Base-by-base conservation (phyloP, 2,329 filamentous ascomycete genomes). In the Colletotrichum sp. region DNA sequence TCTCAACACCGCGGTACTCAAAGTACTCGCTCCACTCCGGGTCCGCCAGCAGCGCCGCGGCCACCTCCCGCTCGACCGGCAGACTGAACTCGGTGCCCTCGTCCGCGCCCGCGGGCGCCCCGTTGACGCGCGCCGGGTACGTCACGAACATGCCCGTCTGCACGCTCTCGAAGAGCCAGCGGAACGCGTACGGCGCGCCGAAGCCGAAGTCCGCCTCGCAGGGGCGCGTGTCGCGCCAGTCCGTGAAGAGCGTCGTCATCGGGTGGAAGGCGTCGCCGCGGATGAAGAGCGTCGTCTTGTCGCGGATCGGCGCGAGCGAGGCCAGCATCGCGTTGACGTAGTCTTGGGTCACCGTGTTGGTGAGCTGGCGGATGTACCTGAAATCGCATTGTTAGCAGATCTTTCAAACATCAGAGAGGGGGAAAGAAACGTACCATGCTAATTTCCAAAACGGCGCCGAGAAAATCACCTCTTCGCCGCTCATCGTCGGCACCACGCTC, bases 1-100 rank as follows among this genome's bases (percentile, higher is more conserved):
- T 67, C 63, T 85, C 84, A n/a, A 86, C 77, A 0, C 84, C 85
- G 32, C 85, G 77, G 55, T 81, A 86, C 72, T 85, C 84, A 76
- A 86, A 86, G 34, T 81, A 86, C 70, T 79, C 68, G 55, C 75
- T 83, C 84, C 83, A 85, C 71, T 86, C 81, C 24, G 64, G 36
- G 72, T 87, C 84, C 7, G 82, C 74, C 6, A 86, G 78, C 34
- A 87, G 59, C 5, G 59, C 74, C n/a, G 81, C 36, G 4, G 79
- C 80, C 6, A 86, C 55, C 4, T 81, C 80, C 77, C 81, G 84
- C 79, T 87, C 84, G 24, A 83, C 82, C 0, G 79, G 79, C 15
- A 86, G 80, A 1, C 80, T 78, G 70, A 87, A 81, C 79, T 85
- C 84, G 4, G 75, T 79, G 0, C 85, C 85, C 69, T 86, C 84